Base-by-base conservation (phyloP, 2,329 filamentous ascomycete species). In the Cladophialophora exuberans region DNA sequence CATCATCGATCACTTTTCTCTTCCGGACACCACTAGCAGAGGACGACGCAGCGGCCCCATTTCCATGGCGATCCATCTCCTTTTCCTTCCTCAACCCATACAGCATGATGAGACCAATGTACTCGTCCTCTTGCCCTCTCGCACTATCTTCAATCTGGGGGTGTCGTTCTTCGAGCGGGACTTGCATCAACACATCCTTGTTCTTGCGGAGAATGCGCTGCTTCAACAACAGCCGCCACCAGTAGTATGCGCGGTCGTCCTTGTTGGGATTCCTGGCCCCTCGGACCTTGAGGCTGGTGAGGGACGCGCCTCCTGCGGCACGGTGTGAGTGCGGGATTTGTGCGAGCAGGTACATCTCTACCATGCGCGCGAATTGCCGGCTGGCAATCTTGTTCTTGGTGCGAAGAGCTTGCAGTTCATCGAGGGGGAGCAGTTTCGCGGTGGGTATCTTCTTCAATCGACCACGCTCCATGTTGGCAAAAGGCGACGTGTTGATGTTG, bases 141-240 rank as follows among this genome's bases (percentile, higher is more conserved):
- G 84, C 73, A 4, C 81, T 83, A 30, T 79, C 76, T 62, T 86
- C 83, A 10, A 87, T 70, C 67, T 82, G 84, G 56, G 83, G 76
- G 0, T 83, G 74, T 15, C 81, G 74, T 54, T 86, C 84, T 18
- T 72, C 71, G 15, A 72, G 68, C 45, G 85, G 82, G 52, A 86
- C 62, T 66, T 86, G 82, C n/a, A 77, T 75, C 17, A 87, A 71
- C 30, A 78, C 69, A 64, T 87, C 84, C 28, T 76, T 75, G 56
- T 85, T 84, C 61, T 81, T 80, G 60, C 81, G 78, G 68, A 81
- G 85, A 13, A 87, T 76, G 15, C 84, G 76, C 61, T 85, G 80
- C 67, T 87, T 87, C 30, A 82, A 76, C 25, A 85, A 76, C 62
- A 86, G 71, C 4, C 84, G 77, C 84, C 84, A 87, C 72, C 84